These are phyloP conservation scores for Blastobotrys ciferrii DNA, from an alignment of 1,139 yeast species.

Conservation along the genomic window DNA sequence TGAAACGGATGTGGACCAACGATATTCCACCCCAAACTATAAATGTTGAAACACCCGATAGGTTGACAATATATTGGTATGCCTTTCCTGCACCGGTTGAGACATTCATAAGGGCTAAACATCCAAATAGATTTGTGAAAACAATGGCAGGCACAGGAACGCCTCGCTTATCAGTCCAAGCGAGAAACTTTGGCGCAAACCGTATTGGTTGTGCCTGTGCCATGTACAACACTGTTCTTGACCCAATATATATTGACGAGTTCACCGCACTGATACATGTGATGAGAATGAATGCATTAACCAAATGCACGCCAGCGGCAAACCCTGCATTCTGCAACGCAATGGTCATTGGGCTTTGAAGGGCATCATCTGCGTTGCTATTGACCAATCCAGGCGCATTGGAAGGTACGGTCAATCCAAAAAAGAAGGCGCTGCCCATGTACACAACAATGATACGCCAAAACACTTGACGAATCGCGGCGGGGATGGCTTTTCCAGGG, in stretches of 20 bases:
- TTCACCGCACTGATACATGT: slow-evolving; percentile 73
- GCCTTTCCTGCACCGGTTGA: slow-evolving; percentile 65
- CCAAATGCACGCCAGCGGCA: slow-evolving; percentile 64
- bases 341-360: slow-evolving; percentile 73
- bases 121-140: slow-evolving; percentile 43
- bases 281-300: slow-evolving; percentile 70
- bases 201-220: slow-evolving; percentile 46
- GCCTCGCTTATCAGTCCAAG: slow-evolving; percentile 56
- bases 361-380: slow-evolving; percentile 41
- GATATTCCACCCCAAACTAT: slow-evolving; percentile 53
- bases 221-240: slow-evolving; percentile 58
- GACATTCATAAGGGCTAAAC: slow-evolving; percentile 63
- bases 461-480: slow-evolving; percentile 79
- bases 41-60: slow-evolving; percentile 60
- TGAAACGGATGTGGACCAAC: slow-evolving; percentile 50
- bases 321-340: slow-evolving; percentile 70
- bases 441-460: slow-evolving; percentile 78
- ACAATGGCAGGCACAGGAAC: slow-evolving; percentile 56
- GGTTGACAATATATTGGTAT: slow-evolving; percentile 79
- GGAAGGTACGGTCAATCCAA: slow-evolving; percentile 80
- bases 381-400: slow-evolving; percentile 51
- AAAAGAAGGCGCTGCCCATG: slow-evolving; percentile 73
- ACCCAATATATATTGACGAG: slow-evolving; percentile 61
- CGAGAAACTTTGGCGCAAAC: slow-evolving; percentile 58
- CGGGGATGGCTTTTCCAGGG: slow-evolving; percentile 80